Conservation (phyloP, 116 monocot genomes). For the Dioscorea cayenensis region DNA sequence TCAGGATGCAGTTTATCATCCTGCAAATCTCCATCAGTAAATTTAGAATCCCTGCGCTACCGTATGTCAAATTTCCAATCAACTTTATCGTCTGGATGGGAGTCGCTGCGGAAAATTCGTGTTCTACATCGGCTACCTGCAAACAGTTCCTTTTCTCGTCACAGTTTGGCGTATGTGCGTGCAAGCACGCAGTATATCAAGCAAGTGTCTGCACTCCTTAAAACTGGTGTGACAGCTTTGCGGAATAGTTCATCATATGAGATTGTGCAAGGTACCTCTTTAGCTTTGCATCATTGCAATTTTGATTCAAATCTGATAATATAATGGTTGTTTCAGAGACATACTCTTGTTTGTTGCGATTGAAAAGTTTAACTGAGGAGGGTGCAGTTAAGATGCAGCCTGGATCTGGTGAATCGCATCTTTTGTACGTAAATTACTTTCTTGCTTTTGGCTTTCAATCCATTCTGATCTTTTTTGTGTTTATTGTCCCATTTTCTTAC, state of each 20-base stretch:
- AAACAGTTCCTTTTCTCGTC: slow-evolving; percentile 62
- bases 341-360: slow-evolving; percentile 73
- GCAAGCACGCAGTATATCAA: slow-evolving; percentile 85
- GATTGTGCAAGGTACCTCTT: slow-evolving; percentile 54
- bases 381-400: slow-evolving; percentile 71
- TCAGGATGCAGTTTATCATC: slow-evolving; percentile 70
- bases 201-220: slow-evolving; percentile 78
- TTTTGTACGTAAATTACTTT: slow-evolving; percentile 64
- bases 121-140: slow-evolving; percentile 61
- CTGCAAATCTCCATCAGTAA: slow-evolving; percentile 32
- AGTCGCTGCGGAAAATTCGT: slow-evolving; percentile 58
- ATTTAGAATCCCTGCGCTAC: slow-evolving; percentile 53
- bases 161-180: slow-evolving; percentile 87
- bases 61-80: slow-evolving; percentile 75
- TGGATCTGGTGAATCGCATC: slow-evolving; percentile 90
- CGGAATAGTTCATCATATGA: slow-evolving; percentile 55
- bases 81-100: slow-evolving; percentile 71
- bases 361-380: slow-evolving; percentile 82
- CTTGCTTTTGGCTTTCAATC: neutral
- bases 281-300: neutral
- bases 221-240: slow-evolving; percentile 64
- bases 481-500: too few relatives aligned
- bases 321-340: slow-evolving; percentile 42
- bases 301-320: neutral
- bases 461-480: too few relatives aligned